Evolutionary conservation across 164 flowering plant species (phyloP), one percentile per base, ranked within the genome.

Genomic region (Warburgia ugandensis): DNA sequence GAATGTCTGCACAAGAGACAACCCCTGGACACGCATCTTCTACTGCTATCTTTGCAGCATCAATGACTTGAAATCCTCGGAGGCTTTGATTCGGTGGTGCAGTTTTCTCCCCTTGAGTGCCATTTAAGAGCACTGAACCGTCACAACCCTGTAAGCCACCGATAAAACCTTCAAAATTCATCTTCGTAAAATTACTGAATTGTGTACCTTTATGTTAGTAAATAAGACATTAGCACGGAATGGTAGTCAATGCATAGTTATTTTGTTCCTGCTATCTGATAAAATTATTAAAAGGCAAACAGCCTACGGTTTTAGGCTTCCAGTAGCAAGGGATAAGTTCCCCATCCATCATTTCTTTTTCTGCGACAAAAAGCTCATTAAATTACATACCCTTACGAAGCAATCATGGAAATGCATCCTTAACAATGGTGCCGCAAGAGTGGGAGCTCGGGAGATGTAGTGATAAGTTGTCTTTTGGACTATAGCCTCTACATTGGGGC

Each of bases 111-210:
- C 79, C 69, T 47, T 55, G 58, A 16, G 47, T 69, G 12, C 16
- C 52, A 35, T 78, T 68, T 36, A 83, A n/a, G 1, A 83, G 73
- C 40, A 83, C 63, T 0, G 92, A 83, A 0, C 75, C 92, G 43
- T 83, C 91, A 47, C 91, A 83, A 0, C 86, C 91, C 85, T 80
- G 70, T 41, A 54, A n/a, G n/a, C n/a, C n/a, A n/a, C n/a, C n/a
- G n/a, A n/a, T n/a, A n/a, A n/a, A n/a, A n/a, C n/a, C n/a, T n/a
- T n/a, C n/a, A n/a, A n/a, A n/a, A n/a, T n/a, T n/a, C n/a, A n/a
- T n/a, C n/a, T n/a, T n/a, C n/a, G n/a, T n/a, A n/a, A n/a, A n/a
- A n/a, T n/a, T n/a, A n/a, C n/a, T n/a, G n/a, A n/a, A n/a, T n/a
- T n/a, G n/a, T n/a, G n/a, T n/a, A n/a, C n/a, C n/a, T n/a, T n/a